Evolutionary conservation across 441 rosid genomes (phyloP), one percentile per base, ranked within the genome.

Genomic region (Erysimum pusillum): DNA sequence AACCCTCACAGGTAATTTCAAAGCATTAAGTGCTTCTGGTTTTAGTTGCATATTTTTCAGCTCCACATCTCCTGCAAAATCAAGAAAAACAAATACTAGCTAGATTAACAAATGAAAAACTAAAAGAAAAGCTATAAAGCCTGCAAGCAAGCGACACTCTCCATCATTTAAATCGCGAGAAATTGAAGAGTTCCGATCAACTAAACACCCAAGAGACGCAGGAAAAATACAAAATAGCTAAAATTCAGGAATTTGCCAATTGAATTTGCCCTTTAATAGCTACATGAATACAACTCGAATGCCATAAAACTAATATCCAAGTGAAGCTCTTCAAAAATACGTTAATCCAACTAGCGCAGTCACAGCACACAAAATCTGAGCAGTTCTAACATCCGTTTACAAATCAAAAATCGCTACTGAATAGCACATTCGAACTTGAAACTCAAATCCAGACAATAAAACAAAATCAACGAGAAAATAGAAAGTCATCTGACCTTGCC

Each of bases 11-110:
- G 99, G 99, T 83, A 96, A 86, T 69, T 96, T 92, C 73, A 96
- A 83, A 34, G 98, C 98, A 82, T 94, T 94, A 32, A 96, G 97
- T 22, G 99, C 98, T 89, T 96, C 99, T 11, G 99, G 99, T 89
- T 94, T 94, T 74, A 96, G 77, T 75, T 96, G 98, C 99, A 93
- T 96, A 82, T 94, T 96, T 67, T 90, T 94, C 78, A 93, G 90
- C 86, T 90, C 98, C 39, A 94, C 98, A 90, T 96, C 88, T 54
- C 99, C 98, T 96, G 80, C 31, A 35, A 72, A 63, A 63, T 59
- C 34, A 67, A 71, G 69, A n/a, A 64, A 45, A 77, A 57, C 78
- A 49, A 63, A 53, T 3, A 34, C n/a, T n/a, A n/a, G 75, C 59
- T 31, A 68, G 25, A 73, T 13, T 54, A 65, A 60, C 34, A 59